A percentile compares a stretch with the other conserved stretches of the same genome.
These are phyloP conservation scores for Nymphaea thermarum DNA, from an alignment of 164 flowering plant species.

Conservation along the genomic window DNA sequence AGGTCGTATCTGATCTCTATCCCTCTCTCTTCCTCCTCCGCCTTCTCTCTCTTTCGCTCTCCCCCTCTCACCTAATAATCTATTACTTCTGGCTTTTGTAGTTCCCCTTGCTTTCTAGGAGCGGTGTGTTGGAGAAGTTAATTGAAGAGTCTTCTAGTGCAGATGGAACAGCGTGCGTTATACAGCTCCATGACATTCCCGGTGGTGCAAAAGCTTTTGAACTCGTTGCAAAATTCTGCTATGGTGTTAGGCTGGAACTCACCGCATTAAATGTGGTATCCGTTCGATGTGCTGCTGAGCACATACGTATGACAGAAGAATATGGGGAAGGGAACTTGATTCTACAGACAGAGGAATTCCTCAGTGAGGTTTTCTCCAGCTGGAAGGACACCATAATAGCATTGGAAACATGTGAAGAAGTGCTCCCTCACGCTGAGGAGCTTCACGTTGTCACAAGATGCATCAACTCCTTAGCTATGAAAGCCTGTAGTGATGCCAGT, in stretches of 20 bases:
- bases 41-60: not conserved
- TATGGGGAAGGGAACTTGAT: conserved; percentile 60
- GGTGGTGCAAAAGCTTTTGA: conserved; percentile 63
- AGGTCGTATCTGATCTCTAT: conserved; percentile 22
- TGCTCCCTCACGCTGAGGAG: conserved; percentile 53
- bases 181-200: conserved; percentile 59
- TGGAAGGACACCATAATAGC: conserved; percentile 59
- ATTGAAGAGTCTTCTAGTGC: conserved; percentile 26
- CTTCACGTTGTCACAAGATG: conserved; percentile 40
- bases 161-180: conserved; percentile 20
- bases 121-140: conserved; percentile 39
- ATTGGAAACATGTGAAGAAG: conserved; percentile 61
- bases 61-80: not conserved
- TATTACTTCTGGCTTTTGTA: conserved; percentile 9
- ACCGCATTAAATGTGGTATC: conserved; percentile 45
- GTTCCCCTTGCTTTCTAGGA: conserved; percentile 71
- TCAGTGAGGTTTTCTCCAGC: conserved; percentile 37
- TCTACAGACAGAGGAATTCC: conserved; percentile 39
- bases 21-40: not conserved
- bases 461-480: conserved; percentile 57
- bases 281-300: conserved; percentile 64
- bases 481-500: conserved; percentile 55
- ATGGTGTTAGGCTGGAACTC: conserved; percentile 56
- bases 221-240: conserved; percentile 66
- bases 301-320: conserved; percentile 59